A percentile compares a stretch with the other conserved stretches of the same genome.
Conservation (phyloP, 2,329 filamentous ascomycete genomes). For the Trichoderma simmonsii region DNA sequence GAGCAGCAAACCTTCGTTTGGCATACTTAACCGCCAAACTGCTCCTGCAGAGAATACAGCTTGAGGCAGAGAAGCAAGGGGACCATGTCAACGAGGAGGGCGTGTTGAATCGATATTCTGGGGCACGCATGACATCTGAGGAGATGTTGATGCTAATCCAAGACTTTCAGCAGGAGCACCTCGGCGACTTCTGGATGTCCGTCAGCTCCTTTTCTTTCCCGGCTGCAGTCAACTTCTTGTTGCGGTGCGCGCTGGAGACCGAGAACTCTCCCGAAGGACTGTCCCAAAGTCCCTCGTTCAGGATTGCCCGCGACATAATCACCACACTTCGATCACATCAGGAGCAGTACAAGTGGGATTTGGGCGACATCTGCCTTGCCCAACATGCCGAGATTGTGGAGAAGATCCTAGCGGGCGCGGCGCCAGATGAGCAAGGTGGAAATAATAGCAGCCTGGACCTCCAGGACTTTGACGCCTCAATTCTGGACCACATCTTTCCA, state of each 20-base stretch:
- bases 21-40: conserved; percentile 48
- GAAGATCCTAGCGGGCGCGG: conserved; percentile 36
- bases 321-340: conserved; percentile 38
- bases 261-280: conserved; percentile 36
- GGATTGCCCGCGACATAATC: conserved; percentile 43
- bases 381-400: conserved; percentile 48
- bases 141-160: conserved; percentile 48
- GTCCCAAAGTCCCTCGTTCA: conserved; percentile 38
- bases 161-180: conserved; percentile 41
- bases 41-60: conserved; percentile 45
- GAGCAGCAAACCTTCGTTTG: conserved; percentile 50
- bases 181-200: conserved; percentile 50
- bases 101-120: conserved; percentile 35
- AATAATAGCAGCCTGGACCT: conserved; percentile 22
- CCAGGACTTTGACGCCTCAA: conserved; percentile 33
- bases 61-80: conserved; percentile 39
- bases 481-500: conserved; percentile 36
- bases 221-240: conserved; percentile 47
- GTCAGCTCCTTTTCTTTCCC: conserved; percentile 47
- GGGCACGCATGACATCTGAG: conserved; percentile 44
- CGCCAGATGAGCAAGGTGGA: conserved; percentile 22
- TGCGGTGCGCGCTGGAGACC: conserved; percentile 47
- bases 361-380: conserved; percentile 48
- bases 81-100: conserved; percentile 23
- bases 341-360: conserved; percentile 44